phyloP scores from a whole-genome alignment of 2,329 filamentous ascomycete genomes.

The Trichoderma gracile region DNA sequence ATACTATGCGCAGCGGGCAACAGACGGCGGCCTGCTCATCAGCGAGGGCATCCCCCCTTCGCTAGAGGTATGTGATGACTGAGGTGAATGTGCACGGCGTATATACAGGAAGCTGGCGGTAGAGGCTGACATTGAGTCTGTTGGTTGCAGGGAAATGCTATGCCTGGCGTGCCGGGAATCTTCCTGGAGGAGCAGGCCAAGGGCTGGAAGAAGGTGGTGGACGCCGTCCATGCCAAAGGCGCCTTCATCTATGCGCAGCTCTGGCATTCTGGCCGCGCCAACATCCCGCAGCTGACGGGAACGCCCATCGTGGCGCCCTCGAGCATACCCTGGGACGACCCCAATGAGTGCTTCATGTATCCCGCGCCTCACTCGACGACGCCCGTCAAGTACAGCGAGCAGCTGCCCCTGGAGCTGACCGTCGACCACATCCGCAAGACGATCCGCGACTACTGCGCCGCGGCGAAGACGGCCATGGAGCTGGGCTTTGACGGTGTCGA shows the following conservation, averaged over 20 bases:
- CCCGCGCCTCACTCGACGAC: constrained; percentile 38
- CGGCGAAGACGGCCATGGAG: constrained; percentile 50
- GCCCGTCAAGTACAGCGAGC: constrained; percentile 43
- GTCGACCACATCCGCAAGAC: constrained; percentile 45
- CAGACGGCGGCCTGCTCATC: constrained; percentile 45
- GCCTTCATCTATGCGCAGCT: constrained; percentile 64
- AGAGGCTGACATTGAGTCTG: background rate
- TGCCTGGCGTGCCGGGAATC: constrained; percentile 58
- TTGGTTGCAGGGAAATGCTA: constrained; percentile 34
- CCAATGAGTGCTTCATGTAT: constrained; percentile 44
- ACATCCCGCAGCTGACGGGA: constrained; percentile 42
- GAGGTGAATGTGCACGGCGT: background rate
- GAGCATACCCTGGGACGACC: constrained; percentile 49
- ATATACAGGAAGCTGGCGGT: background rate
- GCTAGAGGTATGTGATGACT: constrained; percentile 33
- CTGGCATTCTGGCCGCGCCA: constrained; percentile 47
- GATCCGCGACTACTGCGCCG: constrained; percentile 35
- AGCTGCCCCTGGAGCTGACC: constrained; percentile 38
- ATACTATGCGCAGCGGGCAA: constrained; percentile 48
- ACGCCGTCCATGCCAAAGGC: constrained; percentile 62
- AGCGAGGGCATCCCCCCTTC: constrained; percentile 52
- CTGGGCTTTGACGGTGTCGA: constrained; percentile 53
- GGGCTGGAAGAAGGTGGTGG: constrained; percentile 60
- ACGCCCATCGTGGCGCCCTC: constrained; percentile 41
- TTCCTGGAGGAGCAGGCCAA: constrained; percentile 55